Base-by-base conservation (phyloP, 495 filamentous ascomycete genomes). In the Podospora pseudocomata region DNA sequence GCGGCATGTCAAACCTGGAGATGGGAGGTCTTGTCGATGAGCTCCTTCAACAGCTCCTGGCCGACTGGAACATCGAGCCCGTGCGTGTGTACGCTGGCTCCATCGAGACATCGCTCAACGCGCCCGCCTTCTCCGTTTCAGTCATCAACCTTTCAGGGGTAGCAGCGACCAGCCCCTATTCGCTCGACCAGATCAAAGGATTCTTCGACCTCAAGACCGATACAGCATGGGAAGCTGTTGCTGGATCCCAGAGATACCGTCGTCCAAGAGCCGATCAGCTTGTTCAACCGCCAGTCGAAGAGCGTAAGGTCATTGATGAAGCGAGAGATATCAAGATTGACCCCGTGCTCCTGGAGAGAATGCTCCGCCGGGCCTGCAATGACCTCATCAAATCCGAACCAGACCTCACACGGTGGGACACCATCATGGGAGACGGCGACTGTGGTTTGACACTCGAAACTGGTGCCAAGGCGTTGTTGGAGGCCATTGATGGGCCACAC, bases 361-460 rank as follows among this genome's bases (percentile, higher is more conserved):
- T 85, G 70, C 75, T 89, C 4, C 79, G 82, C 7, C 72, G 72
- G 54, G 87, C 86, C 2, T 86, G 83, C 77, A 73, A 81, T 18
- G 80, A 76, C 4, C 80, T 85, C 23, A 79, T 86, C 44, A 77
- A 73, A 18, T 83, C 86, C 1, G 87, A 89, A 73, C 87, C 87
- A 0, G 80, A 85, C 64, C 75, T 89, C 49, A 89, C 87, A 1
- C 83, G 82, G 68, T 89, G 82, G 82, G 87, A 89, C 75, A 85
- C 85, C 32, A 76, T 86, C 65, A 89, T 89, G 87, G 87, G 87
- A 44, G 87, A 89, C 73, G 87, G 87, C 11, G 87, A 89, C 72
- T 89, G 87, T 71, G 87, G 87, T 26, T 82, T 88, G 77, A 86
- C 86, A 16, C 81, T 89, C 9, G 80, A 86, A 68, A 82, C 77